Evolutionary conservation across 352 stramenopile genomes (phyloP), one percentile per base, ranked within the genome.

Genomic region (Pythium utonaiense): DNA sequence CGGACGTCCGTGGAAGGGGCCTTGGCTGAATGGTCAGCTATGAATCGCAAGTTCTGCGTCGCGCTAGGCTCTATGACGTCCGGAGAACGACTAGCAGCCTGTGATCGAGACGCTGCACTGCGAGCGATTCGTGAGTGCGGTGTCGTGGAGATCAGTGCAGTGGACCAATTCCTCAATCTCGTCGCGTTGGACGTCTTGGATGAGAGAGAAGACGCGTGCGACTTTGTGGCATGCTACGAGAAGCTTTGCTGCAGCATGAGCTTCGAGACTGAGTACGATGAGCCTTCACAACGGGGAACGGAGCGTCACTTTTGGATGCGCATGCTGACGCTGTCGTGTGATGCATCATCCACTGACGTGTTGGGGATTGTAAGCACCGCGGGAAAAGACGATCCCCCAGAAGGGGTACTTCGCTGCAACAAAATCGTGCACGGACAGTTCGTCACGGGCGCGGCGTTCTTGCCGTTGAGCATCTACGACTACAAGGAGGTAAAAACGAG

Each of bases 1-100:
- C 44, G 14, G 6, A 28, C 28, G 10, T 13, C 14, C 21, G 44
- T 21, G 6, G 1, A 51, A 19, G 44, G 31, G 17, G 21, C 22
- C 6, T 14, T 51, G 4, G 38, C 40, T 2, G 48, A 64, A 25
- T 64, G 57, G 57, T 64, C 51, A 3, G n/a, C 45, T 14, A 47
- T 54, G 22, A 52, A 66, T 28, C 34, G 12, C 7, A 66, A 60
- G 41, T 44, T 66, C 1, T 66, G 59, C 19, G 50, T 66, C 19
- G 44, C 45, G 17, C 48, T 66, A 31, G 59, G 59, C 1, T 36
- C 41, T 7, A 53, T 66, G 52, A 16, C 7, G 10, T 27, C 59
- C 6, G 42, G 34, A 36, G 5, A 24, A 31, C 2, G 17, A 31
- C 51, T 22, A 13, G 14, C 17, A 36, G 7, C 8, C 21, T 7